Conservation (phyloP, 1,284 basidiomycete genomes). For the Heliocybe sulcata region DNA sequence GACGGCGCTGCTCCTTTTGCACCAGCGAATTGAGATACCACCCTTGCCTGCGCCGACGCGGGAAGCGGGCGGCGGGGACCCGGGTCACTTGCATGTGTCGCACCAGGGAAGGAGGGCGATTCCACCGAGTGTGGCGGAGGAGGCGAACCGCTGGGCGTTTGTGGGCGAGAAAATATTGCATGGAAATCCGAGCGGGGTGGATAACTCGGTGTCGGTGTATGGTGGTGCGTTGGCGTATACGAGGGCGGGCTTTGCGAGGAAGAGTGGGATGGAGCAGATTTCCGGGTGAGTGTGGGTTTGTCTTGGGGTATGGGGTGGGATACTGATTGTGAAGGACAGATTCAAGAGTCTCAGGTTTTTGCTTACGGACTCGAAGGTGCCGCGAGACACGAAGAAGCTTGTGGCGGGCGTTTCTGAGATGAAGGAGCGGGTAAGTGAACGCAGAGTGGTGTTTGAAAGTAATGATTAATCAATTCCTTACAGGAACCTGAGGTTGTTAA, state of each 20-base stretch:
- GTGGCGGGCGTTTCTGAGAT: conserved; percentile 83
- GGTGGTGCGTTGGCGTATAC: conserved; percentile 94
- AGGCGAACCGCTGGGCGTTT: conserved; percentile 93
- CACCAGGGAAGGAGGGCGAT: conserved; percentile 62
- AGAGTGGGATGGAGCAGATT: conserved; percentile 79
- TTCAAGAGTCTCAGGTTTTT: conserved; percentile 76
- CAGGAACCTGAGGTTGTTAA: conserved; percentile 78
- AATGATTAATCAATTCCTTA: conserved; percentile 10
- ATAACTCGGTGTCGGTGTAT: conserved; percentile 91
- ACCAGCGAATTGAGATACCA: conserved; percentile 52
- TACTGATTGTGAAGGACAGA: too few species aligned
- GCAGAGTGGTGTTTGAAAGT: conserved; percentile 5
- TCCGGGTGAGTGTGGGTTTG: conserved; percentile 84
- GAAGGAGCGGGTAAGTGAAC: conserved; percentile 52
- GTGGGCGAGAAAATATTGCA: conserved; percentile 95
- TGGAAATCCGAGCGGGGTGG: conserved; percentile 96
- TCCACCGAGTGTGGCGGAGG: conserved; percentile 53
- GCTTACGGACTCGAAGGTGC: conserved; percentile 88
- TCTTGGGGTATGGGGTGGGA: too few species aligned
- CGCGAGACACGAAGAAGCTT: conserved; percentile 90
- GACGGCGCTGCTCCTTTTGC: conserved; percentile 73
- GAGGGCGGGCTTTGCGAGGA: conserved; percentile 69
- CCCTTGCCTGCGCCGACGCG: conserved; percentile 35
- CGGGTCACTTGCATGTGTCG: conserved; percentile 52
- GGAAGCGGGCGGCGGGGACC: conserved; percentile 27